Base-by-base conservation (phyloP, 208 protist species). In the Trypanosoma conorhini region DNA sequence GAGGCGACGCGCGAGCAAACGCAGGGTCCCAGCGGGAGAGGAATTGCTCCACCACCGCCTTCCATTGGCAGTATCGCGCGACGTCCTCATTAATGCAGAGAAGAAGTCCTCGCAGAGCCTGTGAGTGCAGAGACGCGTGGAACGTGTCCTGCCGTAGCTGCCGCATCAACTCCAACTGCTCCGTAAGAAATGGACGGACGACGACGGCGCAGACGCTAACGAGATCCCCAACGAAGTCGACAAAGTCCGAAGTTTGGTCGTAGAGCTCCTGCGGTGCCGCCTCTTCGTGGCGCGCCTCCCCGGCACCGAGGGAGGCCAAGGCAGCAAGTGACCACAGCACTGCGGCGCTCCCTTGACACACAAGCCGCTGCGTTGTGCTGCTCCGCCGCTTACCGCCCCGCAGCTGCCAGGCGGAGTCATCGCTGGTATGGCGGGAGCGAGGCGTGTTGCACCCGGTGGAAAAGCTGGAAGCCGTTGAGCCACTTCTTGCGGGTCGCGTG, bases 171-270 rank as follows among this genome's bases (percentile, higher is more conserved):
- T 70, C 48, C 31, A 76, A 30, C 48, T 76, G 71, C 42, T 66
- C 48, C 5, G 48, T 44, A 9, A 76, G 58, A 70, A 76, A 76
- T 24, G 71, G 71, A 21, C 30, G 33, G 3, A 76, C 64, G 3
- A 76, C 52, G 44, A 63, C 57, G 31, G 58, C 57, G 28, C 71
- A 76, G 1, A 76, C 64, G 54, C 64, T 66, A 15, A 76, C 62
- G 59, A 76, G 44, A 31, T 76, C 71, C n/a, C 71, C 71, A 52
- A 70, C 51, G 44, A 76, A 76, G 38, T 66, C 71, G 4, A 70
- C 56, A 61, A 76, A 76, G 35, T 70, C 71, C 24, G 58, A 65
- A 3, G 64, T 62, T 35, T 64, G 46, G n/a, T 70, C 57, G 22
- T 35, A 70, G 24, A 26, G 51, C 28, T 67, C 46, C 33, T 33